Evolutionary conservation across 2,329 filamentous ascomycete genomes (phyloP).

Genomic region (Lecanoromycetidae sp.): DNA sequence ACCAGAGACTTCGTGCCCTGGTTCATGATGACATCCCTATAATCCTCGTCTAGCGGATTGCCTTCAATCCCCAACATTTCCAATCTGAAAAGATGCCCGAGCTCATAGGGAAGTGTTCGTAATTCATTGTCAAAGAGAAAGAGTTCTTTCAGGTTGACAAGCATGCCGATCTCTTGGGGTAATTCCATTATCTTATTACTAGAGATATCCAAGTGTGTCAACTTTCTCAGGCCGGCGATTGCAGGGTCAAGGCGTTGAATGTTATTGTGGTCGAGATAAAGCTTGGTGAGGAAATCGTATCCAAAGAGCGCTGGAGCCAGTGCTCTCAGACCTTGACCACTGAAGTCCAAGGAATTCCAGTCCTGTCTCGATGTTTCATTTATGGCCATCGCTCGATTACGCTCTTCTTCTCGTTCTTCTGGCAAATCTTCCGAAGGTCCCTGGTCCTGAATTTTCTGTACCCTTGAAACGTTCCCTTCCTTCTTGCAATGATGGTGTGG

Average conservation of each 20-base stretch:
- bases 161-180: slow-evolving; percentile 90
- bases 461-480: slow-evolving; percentile 52
- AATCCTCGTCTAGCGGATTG: slow-evolving; percentile 64
- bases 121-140: slow-evolving; percentile 86
- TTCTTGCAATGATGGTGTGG: slow-evolving; percentile 45
- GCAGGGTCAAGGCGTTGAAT: slow-evolving; percentile 64
- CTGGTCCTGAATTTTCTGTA: slow-evolving; percentile 50
- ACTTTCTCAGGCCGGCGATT: slow-evolving; percentile 69
- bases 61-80: slow-evolving; percentile 87
- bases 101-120: slow-evolving; percentile 65
- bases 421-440: slow-evolving; percentile 28
- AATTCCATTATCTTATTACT: slow-evolving; percentile 73
- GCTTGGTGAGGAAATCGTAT: slow-evolving; percentile 79
- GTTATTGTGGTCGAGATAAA: slow-evolving; percentile 91
- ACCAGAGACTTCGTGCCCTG: slow-evolving; percentile 79
- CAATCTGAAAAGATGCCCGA: slow-evolving; percentile 78
- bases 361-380: slow-evolving; percentile 53
- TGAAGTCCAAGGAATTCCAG: slow-evolving; percentile 89
- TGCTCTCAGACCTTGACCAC: slow-evolving; percentile 84
- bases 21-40: slow-evolving; percentile 75
- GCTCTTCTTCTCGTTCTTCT: slow-evolving; percentile 40
- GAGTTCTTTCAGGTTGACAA: slow-evolving; percentile 77
- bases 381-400: slow-evolving; percentile 53
- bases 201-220: slow-evolving; percentile 77
- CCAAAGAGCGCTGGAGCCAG: slow-evolving; percentile 66